Base-by-base conservation (phyloP, 176 grass and related monocot species). In the Tillandsia leiboldiana region DNA sequence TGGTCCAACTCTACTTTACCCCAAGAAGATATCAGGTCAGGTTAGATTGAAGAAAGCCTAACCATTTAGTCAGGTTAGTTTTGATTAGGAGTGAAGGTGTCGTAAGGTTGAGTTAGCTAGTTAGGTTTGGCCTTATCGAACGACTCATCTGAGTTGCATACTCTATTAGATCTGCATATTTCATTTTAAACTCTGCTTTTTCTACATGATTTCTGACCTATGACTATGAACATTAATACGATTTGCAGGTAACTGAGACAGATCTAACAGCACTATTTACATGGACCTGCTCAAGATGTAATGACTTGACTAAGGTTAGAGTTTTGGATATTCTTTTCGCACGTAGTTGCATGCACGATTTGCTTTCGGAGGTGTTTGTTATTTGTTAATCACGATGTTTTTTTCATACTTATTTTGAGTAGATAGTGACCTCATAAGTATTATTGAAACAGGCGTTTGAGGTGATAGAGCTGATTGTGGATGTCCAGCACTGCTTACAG, bases 211-310 rank as follows among this genome's bases (percentile, higher is more conserved):
- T 64, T 62, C 76, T 67, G 13, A 70, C 5, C 9, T 3, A 51
- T 49, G 14, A 51, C 58, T 66, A 18, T 64, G 18, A 14, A 59
- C 20, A n/a, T 17, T 59, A 10, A 17, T 64, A 68, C 12, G 68
- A 51, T 26, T 8, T 49, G 0, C 24, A 94, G 86, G 83, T 89
- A 27, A 83, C 88, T 70, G 86, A 80, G 65, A 82, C 83, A 74
- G 83, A 94, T 75, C 79, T 89, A 84, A 86, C 86, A 14, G 77
- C 77, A 26, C 72, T 89, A 66, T 89, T 83, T 77, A 58, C 76
- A 26, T 87, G 91, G 87, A 96, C 86, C n/a, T 96, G 93, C 75
- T 72, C 86, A 50, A 87, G 89, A 83, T 96, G 93, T 76, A 87
- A 86, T 74, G 89, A 85, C 64, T 69, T 96, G 64, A 96, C 84